A percentile compares a stretch with the other conserved stretches of the same genome.
phyloP scores from a whole-genome alignment of 306 rosid genomes.

The Dalbergia oliveri region DNA sequence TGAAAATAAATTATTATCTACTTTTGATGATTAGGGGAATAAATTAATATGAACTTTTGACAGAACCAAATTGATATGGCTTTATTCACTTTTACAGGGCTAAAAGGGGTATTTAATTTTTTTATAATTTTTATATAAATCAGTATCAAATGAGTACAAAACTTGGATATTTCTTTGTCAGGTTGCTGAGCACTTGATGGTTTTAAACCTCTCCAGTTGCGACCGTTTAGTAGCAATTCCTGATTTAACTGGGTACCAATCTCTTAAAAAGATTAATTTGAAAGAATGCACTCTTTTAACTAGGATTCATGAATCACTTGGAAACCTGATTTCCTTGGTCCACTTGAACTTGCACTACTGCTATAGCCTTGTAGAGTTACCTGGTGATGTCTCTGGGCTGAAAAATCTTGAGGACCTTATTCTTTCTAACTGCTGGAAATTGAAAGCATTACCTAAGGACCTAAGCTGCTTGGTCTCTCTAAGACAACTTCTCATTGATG shows the following conservation, averaged over 20 bases:
- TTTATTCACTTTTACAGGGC: background rate
- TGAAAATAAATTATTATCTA: too few relatives aligned
- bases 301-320: slow-evolving; percentile 57
- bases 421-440: slow-evolving; percentile 53
- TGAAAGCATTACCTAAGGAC: slow-evolving; percentile 55
- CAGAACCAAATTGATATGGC: too few relatives aligned
- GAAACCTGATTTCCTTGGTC: slow-evolving; percentile 47
- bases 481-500: slow-evolving; percentile 56
- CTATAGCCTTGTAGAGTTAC: slow-evolving; percentile 48
- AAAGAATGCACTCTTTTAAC: slow-evolving; percentile 45
- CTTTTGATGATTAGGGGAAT: background rate
- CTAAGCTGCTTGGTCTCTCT: slow-evolving; percentile 59
- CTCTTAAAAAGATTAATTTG: slow-evolving; percentile 54
- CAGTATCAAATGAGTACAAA: background rate
- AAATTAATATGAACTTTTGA: background rate
- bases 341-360: slow-evolving; percentile 55
- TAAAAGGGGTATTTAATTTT: background rate
- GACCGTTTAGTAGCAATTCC: slow-evolving; percentile 51
- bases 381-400: slow-evolving; percentile 62
- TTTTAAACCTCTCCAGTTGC: slow-evolving; percentile 56
- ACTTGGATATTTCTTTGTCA: slow-evolving; percentile 26
- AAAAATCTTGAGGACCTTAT: slow-evolving; percentile 54
- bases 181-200: slow-evolving; percentile 57
- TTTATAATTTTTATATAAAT: background rate
- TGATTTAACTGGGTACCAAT: slow-evolving; percentile 53